Evolutionary conservation across 1,284 basidiomycete species (phyloP).

Genomic region (Cryptococcus deneoformans): DNA sequence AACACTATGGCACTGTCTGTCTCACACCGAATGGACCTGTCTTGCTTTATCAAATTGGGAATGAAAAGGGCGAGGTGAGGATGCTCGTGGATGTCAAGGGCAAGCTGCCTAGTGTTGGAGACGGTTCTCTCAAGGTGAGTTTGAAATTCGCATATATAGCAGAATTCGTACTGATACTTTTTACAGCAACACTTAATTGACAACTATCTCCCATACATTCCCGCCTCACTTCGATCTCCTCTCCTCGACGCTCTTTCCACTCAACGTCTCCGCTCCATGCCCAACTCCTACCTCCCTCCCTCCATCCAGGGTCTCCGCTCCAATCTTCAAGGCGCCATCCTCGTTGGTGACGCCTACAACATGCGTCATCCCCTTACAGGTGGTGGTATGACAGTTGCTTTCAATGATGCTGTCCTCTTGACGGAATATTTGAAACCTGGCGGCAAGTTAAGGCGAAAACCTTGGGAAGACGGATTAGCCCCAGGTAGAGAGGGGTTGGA

Average conservation of each 20-base stretch:
- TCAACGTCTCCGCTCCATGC: slow-evolving; percentile 84
- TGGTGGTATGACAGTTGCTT: slow-evolving; percentile 92
- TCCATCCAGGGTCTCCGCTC: slow-evolving; percentile 65
- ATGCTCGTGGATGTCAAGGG: slow-evolving; percentile 90
- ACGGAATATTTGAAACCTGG: slow-evolving; percentile 58
- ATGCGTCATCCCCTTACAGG: slow-evolving; percentile 99
- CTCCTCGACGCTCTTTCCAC: slow-evolving; percentile 63
- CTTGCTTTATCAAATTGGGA: slow-evolving; percentile 81
- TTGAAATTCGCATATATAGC: neutral
- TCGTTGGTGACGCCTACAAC: slow-evolving; percentile 97
- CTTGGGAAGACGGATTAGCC: slow-evolving; percentile 13
- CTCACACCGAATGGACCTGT: slow-evolving; percentile 74
- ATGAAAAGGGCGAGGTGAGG: slow-evolving; percentile 65
- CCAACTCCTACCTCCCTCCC: slow-evolving; percentile 90
- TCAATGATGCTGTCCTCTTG: slow-evolving; percentile 77
- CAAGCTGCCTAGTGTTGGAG: slow-evolving; percentile 70
- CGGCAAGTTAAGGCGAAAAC: slow-evolving; percentile 1
- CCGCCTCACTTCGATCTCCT: slow-evolving; percentile 62
- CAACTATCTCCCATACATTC: slow-evolving; percentile 76
- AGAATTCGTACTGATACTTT: neutral
- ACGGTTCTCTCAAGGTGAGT: slow-evolving; percentile 62
- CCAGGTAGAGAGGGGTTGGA: slow-evolving; percentile 45
- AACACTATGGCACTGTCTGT: slow-evolving; percentile 82
- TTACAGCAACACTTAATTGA: slow-evolving; percentile 64
- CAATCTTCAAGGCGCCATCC: slow-evolving; percentile 63